phyloP scores from a whole-genome alignment of 1,284 basidiomycete species.

The Ceratobasidium sp. region DNA sequence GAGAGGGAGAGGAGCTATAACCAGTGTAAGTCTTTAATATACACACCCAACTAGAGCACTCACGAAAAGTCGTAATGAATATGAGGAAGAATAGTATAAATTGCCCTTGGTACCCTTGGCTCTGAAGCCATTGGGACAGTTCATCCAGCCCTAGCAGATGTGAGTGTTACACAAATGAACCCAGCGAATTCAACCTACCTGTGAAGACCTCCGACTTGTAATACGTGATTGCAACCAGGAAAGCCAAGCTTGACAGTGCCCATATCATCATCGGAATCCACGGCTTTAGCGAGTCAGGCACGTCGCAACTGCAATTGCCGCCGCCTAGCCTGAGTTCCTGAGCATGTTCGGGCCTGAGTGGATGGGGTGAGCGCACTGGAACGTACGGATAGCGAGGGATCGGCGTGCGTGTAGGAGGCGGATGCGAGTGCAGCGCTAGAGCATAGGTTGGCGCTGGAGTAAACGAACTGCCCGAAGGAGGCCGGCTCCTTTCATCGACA shows the following conservation, averaged over 20 bases:
- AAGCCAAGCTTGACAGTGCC: conserved; percentile 57
- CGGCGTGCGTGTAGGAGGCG: conserved; percentile 41
- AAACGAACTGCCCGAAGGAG: conserved; percentile 19
- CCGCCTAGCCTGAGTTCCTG: conserved; percentile 33
- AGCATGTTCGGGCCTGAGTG: conserved; percentile 41
- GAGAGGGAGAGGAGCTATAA: conserved; percentile 79
- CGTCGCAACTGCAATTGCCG: conserved; percentile 50
- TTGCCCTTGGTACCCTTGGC: conserved; percentile 74
- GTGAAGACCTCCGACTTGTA: conserved; percentile 79
- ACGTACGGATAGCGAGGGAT: conserved; percentile 35
- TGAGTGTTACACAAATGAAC: not conserved
- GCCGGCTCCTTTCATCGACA: conserved; percentile 37
- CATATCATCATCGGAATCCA: conserved; percentile 81
- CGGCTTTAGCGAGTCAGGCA: conserved; percentile 69
- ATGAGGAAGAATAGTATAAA: conserved; percentile 80
- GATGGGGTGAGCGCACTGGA: conserved; percentile 35
- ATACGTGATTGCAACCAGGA: conserved; percentile 74
- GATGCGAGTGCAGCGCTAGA: conserved; percentile 44
- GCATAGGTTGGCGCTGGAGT: conserved; percentile 24
- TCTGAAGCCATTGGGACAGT: conserved; percentile 77
- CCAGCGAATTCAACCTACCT: conserved; percentile 61
- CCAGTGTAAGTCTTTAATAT: not conserved
- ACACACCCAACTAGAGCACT: conserved; percentile 56
- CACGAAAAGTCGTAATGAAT: conserved; percentile 85
- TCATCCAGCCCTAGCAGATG: conserved; percentile 68